phyloP scores from a whole-genome alignment of 2,329 filamentous ascomycete species.

The Simplicillium aogashimaense region DNA sequence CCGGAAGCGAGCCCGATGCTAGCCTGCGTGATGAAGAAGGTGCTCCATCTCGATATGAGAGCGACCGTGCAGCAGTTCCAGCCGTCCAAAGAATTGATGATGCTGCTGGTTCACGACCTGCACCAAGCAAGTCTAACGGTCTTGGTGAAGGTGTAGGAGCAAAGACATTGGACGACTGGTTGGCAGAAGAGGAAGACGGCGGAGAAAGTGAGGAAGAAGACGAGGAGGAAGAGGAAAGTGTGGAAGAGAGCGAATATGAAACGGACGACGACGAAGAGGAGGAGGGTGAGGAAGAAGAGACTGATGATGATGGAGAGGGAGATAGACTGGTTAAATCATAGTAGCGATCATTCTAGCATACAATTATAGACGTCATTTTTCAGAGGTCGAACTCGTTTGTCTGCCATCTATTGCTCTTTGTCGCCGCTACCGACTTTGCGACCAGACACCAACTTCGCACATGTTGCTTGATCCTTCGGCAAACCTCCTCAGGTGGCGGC shows the following conservation, averaged over 20 bases:
- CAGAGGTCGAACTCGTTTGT: too few relatives aligned
- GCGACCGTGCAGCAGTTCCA: conserved; percentile 29
- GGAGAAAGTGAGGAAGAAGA: conserved; percentile 44
- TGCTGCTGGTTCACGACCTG: conserved; percentile 23
- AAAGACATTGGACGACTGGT: conserved; percentile 89
- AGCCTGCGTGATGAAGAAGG: conserved; percentile 51
- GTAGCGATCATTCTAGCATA: conserved; percentile 8
- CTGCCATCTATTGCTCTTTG: too few relatives aligned
- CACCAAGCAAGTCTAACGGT: conserved; percentile 38
- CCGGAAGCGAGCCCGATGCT: conserved; percentile 70
- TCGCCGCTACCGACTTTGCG: too few relatives aligned
- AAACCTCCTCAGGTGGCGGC: too few relatives aligned
- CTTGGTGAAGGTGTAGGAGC: conserved; percentile 42
- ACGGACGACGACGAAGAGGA: conserved; percentile 42
- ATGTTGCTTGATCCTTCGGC: too few relatives aligned
- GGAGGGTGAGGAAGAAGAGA: conserved; percentile 39
- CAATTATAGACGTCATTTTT: not conserved
- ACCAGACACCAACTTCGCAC: too few relatives aligned
- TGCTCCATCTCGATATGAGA: conserved; percentile 19
- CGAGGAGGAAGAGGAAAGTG: conserved; percentile 37
- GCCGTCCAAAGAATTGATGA: conserved; percentile 57
- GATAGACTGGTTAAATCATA: conserved; percentile 31
- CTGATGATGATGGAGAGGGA: conserved; percentile 34
- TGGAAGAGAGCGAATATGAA: conserved; percentile 39
- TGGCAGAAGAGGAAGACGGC: conserved; percentile 61